A percentile compares a stretch with the other conserved stretches of the same genome.
These are phyloP conservation scores for Talaromyces sp. DNA, from an alignment of 2,329 filamentous ascomycete genomes.

Conservation along the genomic window DNA sequence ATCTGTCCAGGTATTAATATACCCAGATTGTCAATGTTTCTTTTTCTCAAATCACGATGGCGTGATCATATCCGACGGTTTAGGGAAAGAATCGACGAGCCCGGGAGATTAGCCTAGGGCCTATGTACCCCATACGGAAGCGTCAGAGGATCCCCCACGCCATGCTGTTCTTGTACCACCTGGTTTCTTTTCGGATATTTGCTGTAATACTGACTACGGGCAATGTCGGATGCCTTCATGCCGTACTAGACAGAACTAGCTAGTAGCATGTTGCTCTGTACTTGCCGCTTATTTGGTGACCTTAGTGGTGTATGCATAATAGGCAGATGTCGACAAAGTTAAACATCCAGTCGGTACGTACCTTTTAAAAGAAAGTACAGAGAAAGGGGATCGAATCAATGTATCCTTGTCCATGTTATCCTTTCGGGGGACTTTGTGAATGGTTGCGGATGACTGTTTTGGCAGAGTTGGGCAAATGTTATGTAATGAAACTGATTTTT, in stretches of 20 bases:
- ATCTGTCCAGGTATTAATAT: background rate
- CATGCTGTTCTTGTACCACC: background rate
- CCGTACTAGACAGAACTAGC: background rate
- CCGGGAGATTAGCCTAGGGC: background rate
- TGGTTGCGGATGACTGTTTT: background rate
- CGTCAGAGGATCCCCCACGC: constrained; percentile 2
- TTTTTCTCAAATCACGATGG: background rate
- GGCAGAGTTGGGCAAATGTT: background rate
- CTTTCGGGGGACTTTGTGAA: background rate
- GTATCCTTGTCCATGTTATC: background rate
- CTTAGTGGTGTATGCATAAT: background rate
- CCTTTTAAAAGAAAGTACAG: background rate
- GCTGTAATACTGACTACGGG: background rate
- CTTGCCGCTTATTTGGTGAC: background rate
- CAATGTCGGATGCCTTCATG: background rate
- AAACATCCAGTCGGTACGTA: background rate
- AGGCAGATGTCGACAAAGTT: background rate
- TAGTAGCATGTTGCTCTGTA: background rate
- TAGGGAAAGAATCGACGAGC: constrained; percentile 1
- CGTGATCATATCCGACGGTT: constrained; percentile 2
- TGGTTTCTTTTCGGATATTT: background rate
- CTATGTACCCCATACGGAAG: constrained; percentile 5
- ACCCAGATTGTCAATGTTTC: background rate
- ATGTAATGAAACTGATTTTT: background rate
- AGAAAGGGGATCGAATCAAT: background rate